These are phyloP conservation scores for Podila minutissima DNA, from an alignment of 192 early-diverging fungal species.

Conservation along the genomic window DNA sequence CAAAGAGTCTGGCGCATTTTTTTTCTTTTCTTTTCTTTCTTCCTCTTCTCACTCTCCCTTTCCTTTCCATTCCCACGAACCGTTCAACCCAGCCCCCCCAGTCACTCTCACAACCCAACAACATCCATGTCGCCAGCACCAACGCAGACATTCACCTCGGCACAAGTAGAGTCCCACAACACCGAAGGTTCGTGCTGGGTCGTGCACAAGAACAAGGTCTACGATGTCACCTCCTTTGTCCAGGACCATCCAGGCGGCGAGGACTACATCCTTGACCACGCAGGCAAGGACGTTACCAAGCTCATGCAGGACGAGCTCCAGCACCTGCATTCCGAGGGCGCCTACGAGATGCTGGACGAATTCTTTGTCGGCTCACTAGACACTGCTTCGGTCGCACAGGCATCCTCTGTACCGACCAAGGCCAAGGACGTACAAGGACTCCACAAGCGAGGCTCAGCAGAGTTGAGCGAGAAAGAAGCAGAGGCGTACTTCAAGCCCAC, in stretches of 20 bases:
- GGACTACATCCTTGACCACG: conserved; percentile 88
- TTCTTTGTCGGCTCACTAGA: conserved; percentile 76
- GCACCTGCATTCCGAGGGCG: conserved; percentile 85
- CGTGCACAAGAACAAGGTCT: conserved; percentile 81
- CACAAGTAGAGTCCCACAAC: conserved; percentile 81
- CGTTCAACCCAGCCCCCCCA: neutral
- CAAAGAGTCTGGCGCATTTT: neutral
- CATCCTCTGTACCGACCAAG: neutral
- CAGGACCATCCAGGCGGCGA: conserved; percentile 94
- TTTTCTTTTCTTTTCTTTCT: neutral
- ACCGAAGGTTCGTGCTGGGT: conserved; percentile 82
- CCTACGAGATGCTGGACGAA: conserved; percentile 88
- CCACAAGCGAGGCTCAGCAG: too few relatives aligned
- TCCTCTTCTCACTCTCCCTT: neutral
- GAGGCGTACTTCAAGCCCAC: conserved; percentile 58
- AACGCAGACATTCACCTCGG: conserved; percentile 53
- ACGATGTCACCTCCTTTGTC: conserved; percentile 89
- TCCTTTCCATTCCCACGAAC: neutral
- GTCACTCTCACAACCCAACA: neutral
- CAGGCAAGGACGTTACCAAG: conserved; percentile 81
- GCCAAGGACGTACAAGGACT: neutral
- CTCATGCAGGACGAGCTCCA: conserved; percentile 79
- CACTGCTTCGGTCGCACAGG: neutral
- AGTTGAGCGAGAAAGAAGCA: neutral
- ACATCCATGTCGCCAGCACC: conserved; percentile 4